A percentile compares a stretch with the other conserved stretches of the same genome.
Conservation (phyloP, 2,329 filamentous ascomycete species). For the Kalaharituber pfeilii region DNA sequence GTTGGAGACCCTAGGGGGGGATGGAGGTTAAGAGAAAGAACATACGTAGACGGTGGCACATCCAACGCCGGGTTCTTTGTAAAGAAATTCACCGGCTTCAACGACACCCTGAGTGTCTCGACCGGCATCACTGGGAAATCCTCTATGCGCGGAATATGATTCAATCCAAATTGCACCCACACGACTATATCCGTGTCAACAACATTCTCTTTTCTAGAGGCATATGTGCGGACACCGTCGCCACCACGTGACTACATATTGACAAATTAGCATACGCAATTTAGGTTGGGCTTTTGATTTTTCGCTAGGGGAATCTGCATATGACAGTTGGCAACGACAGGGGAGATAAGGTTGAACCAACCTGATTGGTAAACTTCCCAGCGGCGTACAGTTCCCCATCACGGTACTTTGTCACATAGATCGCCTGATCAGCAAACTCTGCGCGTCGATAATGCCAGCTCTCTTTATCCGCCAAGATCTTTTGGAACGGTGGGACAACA, state of each 20-base stretch:
- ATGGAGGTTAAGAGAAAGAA: background rate
- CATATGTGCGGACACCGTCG: background rate
- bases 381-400: constrained; percentile 38
- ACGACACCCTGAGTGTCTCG: constrained; percentile 35
- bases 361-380: constrained; percentile 41
- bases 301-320: constrained; percentile 36
- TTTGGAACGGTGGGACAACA: constrained; percentile 39
- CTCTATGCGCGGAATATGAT: constrained; percentile 46
- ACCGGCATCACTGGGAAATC: constrained; percentile 54
- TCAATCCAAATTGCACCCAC: constrained; percentile 31
- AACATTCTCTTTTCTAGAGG: background rate
- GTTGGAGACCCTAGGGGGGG: background rate
- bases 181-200: constrained; percentile 21
- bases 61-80: constrained; percentile 36
- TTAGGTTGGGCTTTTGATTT: no score
- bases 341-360: no score
- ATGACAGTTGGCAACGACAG: no score
- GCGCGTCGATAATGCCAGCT: constrained; percentile 35
- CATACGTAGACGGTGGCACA: constrained; percentile 33
- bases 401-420: constrained; percentile 39
- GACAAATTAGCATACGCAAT: no score
- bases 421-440: constrained; percentile 38
- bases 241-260: constrained; percentile 28
- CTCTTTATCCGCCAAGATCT: constrained; percentile 35
- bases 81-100: constrained; percentile 39